phyloP scores from a whole-genome alignment of 2,329 filamentous ascomycete genomes.

The Elsinoe perseae region DNA sequence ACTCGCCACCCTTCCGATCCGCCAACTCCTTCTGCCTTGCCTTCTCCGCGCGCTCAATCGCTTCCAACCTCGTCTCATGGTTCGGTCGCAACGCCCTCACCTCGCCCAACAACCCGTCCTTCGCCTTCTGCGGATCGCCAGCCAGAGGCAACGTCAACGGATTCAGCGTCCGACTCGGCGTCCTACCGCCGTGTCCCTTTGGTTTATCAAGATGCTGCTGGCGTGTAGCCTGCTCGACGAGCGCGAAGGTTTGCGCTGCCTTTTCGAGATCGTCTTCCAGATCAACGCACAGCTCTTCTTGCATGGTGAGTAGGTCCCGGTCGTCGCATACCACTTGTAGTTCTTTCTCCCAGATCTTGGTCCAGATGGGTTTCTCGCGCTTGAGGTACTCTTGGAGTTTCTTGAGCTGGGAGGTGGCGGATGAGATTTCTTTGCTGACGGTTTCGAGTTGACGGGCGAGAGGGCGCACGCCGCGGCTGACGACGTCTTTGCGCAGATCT shows the following conservation, averaged over 20 bases:
- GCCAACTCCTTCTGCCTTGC: slow-evolving; percentile 81
- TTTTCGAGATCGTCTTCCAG: slow-evolving; percentile 92
- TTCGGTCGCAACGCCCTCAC: slow-evolving; percentile 90
- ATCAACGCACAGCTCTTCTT: slow-evolving; percentile 90
- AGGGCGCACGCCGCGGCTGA: slow-evolving; percentile 82
- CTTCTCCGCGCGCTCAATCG: slow-evolving; percentile 95
- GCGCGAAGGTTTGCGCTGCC: slow-evolving; percentile 81
- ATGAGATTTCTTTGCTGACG: slow-evolving; percentile 79
- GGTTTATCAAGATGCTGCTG: slow-evolving; percentile 75
- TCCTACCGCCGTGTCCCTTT: slow-evolving; percentile 21
- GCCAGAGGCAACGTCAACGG: slow-evolving; percentile 33
- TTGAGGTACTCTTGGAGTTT: slow-evolving; percentile 89
- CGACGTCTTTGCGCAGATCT: slow-evolving; percentile 94
- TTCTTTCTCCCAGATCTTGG: slow-evolving; percentile 98
- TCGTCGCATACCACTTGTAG: slow-evolving; percentile 93
- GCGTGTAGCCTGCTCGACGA: slow-evolving; percentile 97
- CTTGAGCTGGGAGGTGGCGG: slow-evolving; percentile 77
- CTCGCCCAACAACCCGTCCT: slow-evolving; percentile 86
- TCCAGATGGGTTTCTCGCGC: slow-evolving; percentile 92
- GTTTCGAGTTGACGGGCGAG: slow-evolving; percentile 81
- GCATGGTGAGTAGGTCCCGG: slow-evolving; percentile 86
- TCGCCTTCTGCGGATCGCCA: slow-evolving; percentile 69
- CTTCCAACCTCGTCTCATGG: slow-evolving; percentile 85
- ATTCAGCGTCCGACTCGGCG: slow-evolving; percentile 15
- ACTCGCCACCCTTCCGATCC: slow-evolving; percentile 61